Percentiles rank a stretch among this genome's conserved stretches.
Evolutionary conservation across 2,329 filamentous ascomycete species (phyloP).

Genomic region (Exophiala oligosperma): DNA sequence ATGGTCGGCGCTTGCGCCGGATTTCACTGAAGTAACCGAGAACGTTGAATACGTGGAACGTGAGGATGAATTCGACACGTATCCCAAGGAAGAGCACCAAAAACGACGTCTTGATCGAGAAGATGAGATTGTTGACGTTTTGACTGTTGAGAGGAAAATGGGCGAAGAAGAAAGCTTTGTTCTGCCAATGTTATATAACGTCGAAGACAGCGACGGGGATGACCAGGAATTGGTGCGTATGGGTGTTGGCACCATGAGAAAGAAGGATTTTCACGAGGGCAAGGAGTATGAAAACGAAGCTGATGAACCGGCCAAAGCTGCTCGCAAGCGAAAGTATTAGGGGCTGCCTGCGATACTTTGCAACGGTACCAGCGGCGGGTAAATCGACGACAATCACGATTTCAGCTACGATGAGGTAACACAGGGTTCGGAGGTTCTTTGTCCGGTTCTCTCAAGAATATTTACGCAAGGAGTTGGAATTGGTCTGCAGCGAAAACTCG

Average conservation of each 20-base stretch:
- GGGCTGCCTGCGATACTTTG: not conserved
- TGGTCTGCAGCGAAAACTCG: no score
- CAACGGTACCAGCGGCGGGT: no score
- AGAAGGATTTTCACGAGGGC: conserved; percentile 76
- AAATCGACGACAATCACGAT: no score
- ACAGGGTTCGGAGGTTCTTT: no score
- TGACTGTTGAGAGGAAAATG: conserved; percentile 70
- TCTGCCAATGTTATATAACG: conserved; percentile 90
- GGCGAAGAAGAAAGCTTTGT: conserved; percentile 65
- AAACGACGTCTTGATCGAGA: conserved; percentile 87
- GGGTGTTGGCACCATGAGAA: conserved; percentile 77
- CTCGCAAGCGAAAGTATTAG: conserved; percentile 18
- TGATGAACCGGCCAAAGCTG: conserved; percentile 33
- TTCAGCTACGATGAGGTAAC: no score
- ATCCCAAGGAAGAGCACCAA: conserved; percentile 80
- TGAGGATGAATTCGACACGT: conserved; percentile 98
- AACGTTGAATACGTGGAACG: conserved; percentile 95
- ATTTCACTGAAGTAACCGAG: conserved; percentile 96
- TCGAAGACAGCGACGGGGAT: conserved; percentile 92
- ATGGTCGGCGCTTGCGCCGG: conserved; percentile 94
- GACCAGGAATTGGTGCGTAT: conserved; percentile 71
- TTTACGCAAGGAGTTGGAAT: no score
- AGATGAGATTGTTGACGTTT: conserved; percentile 89
- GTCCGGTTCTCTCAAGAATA: no score
- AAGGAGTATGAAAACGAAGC: conserved; percentile 65